Evolutionary conservation across 805 yeast genomes (phyloP), one percentile per base, ranked within the genome.

Genomic region (Nakazawaea wickerhamii): DNA sequence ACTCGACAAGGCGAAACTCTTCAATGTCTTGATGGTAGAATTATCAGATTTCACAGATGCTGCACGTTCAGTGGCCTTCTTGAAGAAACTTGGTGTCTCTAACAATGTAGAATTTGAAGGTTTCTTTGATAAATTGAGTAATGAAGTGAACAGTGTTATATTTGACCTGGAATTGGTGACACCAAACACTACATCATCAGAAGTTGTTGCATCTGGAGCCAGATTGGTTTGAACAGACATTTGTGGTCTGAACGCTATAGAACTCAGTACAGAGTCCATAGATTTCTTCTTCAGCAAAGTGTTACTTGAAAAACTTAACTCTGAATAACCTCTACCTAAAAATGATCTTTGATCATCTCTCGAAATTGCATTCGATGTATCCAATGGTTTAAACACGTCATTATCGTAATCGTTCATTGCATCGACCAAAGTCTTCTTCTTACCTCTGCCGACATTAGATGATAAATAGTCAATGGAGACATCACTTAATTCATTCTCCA

Each of bases 401-500:
- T 64, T 58, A 53, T 91, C 98, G 53, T 86, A 85, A 2, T 63
- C 64, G 23, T 75, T 76, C 84, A 87, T 85, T 5, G 80, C 71
- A 28, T 78, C 82, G 1, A 70, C 50, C 28, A 81, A 66, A 0
- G 81, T 67, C 38, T 57, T 58, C 4, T 64, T 56, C 13, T 63
- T 57, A 11, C 43, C 48, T 30, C 41, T 41, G 48, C 55, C 44
- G 35, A 55, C 38, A 47, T 28, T 28, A 59, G 53, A 10, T 6
- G 67, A 70, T 39, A 89, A 62, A 39, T 81, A 72, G 14, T 79
- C 81, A 9, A 90, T 74, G 7, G 79, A 75, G 6, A 84, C 75
- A 10, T 83, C 77, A 49, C 80, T 78, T 44, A 81, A 67, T 54
- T 93, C 96, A 52, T 86, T 87, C 54, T 91, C 98, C 82, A 91